These are phyloP conservation scores for Aspergillus quadrilineatus DNA, from an alignment of 2,329 filamentous ascomycete genomes.

Conservation along the genomic window DNA sequence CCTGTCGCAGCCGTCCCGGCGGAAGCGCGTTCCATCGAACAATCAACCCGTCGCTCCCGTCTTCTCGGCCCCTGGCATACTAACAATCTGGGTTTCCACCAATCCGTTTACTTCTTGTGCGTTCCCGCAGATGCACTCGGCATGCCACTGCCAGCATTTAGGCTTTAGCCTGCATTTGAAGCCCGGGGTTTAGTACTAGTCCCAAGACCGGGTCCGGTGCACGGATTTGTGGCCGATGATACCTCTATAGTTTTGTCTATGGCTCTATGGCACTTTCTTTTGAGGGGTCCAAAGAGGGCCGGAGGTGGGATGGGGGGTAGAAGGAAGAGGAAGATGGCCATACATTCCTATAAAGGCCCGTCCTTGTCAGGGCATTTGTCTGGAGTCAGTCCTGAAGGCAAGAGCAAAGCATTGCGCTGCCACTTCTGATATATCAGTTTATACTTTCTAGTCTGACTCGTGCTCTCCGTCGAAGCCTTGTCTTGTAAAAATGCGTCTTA, in stretches of 20 bases:
- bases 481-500: slow-evolving; percentile 28
- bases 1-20: background rate
- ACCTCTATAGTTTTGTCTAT: slow-evolving; percentile 11
- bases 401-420: background rate
- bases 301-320: background rate
- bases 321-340: background rate
- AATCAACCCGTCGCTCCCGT: background rate
- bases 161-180: background rate
- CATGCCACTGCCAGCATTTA: background rate
- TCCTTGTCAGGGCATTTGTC: background rate
- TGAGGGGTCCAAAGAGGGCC: background rate
- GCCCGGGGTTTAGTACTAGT: slow-evolving; percentile 5
- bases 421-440: slow-evolving; percentile 3
- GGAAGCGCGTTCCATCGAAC: background rate
- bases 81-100: background rate
- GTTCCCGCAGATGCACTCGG: background rate
- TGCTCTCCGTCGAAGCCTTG: slow-evolving; percentile 1
- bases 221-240: slow-evolving; percentile 23
- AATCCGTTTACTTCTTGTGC: background rate
- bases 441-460: background rate
- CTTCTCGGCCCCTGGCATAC: background rate
- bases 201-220: slow-evolving; percentile 31
- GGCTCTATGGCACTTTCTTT: background rate
- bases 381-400: background rate
- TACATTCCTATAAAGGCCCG: slow-evolving; percentile 8